Evolutionary conservation across 257 asterid species (phyloP).

Genomic region (Solanum acaule): DNA sequence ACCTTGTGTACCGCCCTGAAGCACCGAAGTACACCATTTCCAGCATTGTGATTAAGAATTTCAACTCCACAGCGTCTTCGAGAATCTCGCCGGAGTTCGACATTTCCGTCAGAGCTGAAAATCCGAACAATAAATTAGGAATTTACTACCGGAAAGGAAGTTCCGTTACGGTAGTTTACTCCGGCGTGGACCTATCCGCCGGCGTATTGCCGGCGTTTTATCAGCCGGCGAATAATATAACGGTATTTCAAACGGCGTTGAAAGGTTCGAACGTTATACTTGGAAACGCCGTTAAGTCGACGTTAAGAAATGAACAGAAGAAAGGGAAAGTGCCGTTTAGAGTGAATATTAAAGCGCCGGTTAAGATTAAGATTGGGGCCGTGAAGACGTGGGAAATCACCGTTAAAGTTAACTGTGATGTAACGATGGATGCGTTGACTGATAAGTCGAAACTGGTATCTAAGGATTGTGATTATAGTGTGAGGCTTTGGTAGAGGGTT

Average conservation of each 20-base stretch:
- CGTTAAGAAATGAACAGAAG: constrained; percentile 26
- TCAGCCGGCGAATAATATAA: constrained; percentile 64
- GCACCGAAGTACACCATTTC: constrained; percentile 51
- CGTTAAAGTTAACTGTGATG: constrained; percentile 55
- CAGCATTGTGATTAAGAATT: constrained; percentile 25
- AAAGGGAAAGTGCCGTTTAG: constrained; percentile 40
- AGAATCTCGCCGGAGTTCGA: constrained; percentile 51
- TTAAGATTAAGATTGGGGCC: constrained; percentile 63
- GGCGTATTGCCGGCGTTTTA: constrained; percentile 63
- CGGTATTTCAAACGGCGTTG: constrained; percentile 34
- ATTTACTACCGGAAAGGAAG: constrained; percentile 42
- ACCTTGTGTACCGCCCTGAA: constrained; percentile 60
- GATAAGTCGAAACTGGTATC: constrained; percentile 37
- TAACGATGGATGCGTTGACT: constrained; percentile 37
- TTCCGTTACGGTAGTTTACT: constrained; percentile 23
- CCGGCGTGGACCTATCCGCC: constrained; percentile 34
- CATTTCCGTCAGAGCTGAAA: constrained; percentile 53
- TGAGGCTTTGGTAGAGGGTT: constrained; percentile 48
- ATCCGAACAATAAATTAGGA: constrained; percentile 62
- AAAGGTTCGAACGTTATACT: constrained; percentile 41
- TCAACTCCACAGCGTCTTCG: constrained; percentile 42
- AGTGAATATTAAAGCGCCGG: constrained; percentile 43
- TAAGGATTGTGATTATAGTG: constrained; percentile 48
- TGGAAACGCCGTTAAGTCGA: constrained; percentile 29
- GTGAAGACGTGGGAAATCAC: constrained; percentile 59